Conservation (phyloP, 1,284 basidiomycete genomes). For the Ganoderma resinaceum region DNA sequence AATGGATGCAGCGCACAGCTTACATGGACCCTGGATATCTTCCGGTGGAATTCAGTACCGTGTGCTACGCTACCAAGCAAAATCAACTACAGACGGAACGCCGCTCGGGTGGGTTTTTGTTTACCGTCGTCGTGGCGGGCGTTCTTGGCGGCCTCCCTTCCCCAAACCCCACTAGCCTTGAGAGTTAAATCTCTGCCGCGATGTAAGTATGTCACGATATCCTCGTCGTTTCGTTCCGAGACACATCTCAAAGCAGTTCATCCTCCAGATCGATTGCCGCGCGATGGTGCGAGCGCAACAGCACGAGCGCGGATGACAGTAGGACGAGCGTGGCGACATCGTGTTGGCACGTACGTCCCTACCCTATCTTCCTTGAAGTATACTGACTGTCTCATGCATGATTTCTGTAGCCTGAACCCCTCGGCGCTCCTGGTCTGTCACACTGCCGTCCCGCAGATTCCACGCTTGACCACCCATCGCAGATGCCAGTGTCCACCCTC, state of each 20-base stretch:
- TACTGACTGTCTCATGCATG: background rate
- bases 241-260: background rate
- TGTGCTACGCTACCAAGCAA: background rate
- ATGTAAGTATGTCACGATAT: background rate
- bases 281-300: background rate
- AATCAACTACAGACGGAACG: background rate
- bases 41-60: no score
- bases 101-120: no score
- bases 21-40: background rate
- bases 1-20: background rate
- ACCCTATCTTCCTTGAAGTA: background rate
- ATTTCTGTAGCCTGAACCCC: background rate
- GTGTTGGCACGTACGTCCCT: background rate
- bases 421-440: background rate
- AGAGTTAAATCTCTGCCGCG: background rate
- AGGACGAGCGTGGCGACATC: background rate
- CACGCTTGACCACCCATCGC: background rate
- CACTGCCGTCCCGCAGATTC: background rate
- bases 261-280: background rate
- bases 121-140: no score
- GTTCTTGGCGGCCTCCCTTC: no score
- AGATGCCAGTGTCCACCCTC: background rate
- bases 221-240: background rate
- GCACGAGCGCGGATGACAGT: background rate
- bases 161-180: no score